Base-by-base conservation (phyloP, 768 basidiomycete genomes). In the Cantharellus cinnabarinus region DNA sequence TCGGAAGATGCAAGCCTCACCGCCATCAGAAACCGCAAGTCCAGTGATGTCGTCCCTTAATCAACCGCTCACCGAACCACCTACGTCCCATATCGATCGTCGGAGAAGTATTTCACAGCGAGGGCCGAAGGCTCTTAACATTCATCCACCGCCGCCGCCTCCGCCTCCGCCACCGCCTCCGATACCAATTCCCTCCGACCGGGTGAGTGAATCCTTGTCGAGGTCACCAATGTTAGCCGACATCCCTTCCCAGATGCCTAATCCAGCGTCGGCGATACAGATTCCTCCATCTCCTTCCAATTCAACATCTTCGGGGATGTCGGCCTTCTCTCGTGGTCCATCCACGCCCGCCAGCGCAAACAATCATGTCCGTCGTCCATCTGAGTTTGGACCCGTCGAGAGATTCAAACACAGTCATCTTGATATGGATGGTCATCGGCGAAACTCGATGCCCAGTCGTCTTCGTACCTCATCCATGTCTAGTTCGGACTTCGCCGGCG, bases 261-360 rank as follows among this genome's bases (percentile, higher is more conserved):
- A 14, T 29, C 56, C 7, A 10, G 7, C 52, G 7, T 37, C 52
- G 10, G 14, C 7, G 7, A 10, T 37, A 7, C 7, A 83, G n/a
- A 83, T 81, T 57, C 89, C 89, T 3, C 89, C 91, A 39, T 94
- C 89, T 4, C 91, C 90, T 5, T 83, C 89, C 2, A 90, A 89
- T 0, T 94, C 89, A 10, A 87, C 83, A 2, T 90, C 87, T 2
- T 94, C 89, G 2, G 84, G 89, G 48, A 86, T 86, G 2, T 94
- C 93, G 2, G 88, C 89, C 34, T 84, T 86, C 2, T 89, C 89
- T 4, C 80, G 88, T 63, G 79, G 78, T 14, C 81, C 88, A 3
- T 75, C 84, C 3, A 85, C 87, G 0, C 82, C 86, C 4, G 83
- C 81, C 2, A 77, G 78, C 57, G 72, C 70, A 37, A 71, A 71